Evolutionary conservation across 2,329 filamentous ascomycete genomes (phyloP).

Genomic region (Phyllosticta citriasiana): DNA sequence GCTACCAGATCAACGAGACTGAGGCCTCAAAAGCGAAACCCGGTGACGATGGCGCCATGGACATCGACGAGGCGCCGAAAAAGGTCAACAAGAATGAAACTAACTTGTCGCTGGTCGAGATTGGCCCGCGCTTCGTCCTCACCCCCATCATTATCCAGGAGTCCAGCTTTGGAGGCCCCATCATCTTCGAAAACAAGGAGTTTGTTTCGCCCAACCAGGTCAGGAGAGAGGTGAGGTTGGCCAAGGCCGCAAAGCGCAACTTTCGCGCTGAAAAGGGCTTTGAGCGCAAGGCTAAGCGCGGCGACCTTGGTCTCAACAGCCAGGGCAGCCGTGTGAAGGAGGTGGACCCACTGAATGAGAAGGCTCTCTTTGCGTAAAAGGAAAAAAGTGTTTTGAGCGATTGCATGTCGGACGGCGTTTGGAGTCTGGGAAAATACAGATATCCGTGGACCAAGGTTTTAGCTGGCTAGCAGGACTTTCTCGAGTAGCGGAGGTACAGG

Average conservation of each 20-base stretch:
- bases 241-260: constrained; percentile 70
- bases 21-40: constrained; percentile 41
- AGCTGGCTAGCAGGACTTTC: constrained; percentile 10
- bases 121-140: constrained; percentile 84
- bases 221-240: constrained; percentile 65
- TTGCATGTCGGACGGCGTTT: constrained; percentile 8
- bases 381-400: constrained; percentile 1
- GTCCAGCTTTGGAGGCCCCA: constrained; percentile 86
- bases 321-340: constrained; percentile 53
- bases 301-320: constrained; percentile 63
- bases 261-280: constrained; percentile 62
- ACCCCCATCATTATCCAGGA: constrained; percentile 94
- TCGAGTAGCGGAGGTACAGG: constrained; percentile 7
- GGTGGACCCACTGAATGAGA: constrained; percentile 64
- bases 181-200: constrained; percentile 97
- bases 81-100: constrained; percentile 49
- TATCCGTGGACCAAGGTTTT: constrained; percentile 9
- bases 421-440: constrained; percentile 8
- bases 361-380: constrained; percentile 60
- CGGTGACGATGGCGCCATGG: constrained; percentile 30
- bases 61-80: constrained; percentile 21
- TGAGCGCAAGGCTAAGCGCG: constrained; percentile 64
- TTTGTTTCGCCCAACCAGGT: constrained; percentile 96
- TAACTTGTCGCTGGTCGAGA: constrained; percentile 78
- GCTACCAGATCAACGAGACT: constrained; percentile 85